Conservation (phyloP, 1,139 yeast genomes). For the Pichia sp. region DNA sequence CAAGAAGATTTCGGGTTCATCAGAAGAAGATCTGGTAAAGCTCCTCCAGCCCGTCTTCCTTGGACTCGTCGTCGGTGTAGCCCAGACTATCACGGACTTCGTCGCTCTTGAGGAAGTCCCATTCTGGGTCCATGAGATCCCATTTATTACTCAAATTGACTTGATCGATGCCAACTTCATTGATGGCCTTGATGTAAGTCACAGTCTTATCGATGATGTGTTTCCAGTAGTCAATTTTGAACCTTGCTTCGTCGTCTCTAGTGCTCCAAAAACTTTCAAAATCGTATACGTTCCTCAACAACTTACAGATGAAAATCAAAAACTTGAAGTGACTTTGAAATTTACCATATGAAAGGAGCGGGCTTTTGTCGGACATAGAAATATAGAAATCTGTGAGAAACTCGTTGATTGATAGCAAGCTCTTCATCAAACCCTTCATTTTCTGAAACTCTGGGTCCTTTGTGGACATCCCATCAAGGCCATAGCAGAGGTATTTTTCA, state of each 20-base stretch:
- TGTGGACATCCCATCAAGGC: not conserved
- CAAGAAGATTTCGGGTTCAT: not conserved
- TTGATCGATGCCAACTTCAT: not conserved
- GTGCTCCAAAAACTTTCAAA: not conserved
- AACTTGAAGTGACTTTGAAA: constrained; percentile 19
- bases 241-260: not conserved
- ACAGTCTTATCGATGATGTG: constrained; percentile 9
- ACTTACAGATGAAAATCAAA: constrained; percentile 19
- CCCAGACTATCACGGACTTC: not conserved
- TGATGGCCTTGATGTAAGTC: not conserved
- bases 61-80: not conserved
- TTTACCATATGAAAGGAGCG: constrained; percentile 14
- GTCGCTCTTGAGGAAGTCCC: constrained; percentile 8
- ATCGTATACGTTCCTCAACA: constrained; percentile 16
- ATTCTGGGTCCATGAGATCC: not conserved
- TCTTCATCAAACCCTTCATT: constrained; percentile 4
- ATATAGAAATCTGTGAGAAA: constrained; percentile 18
- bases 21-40: constrained; percentile 7
- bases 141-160: not conserved
- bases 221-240: constrained; percentile 12
- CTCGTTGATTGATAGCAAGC: constrained; percentile 14
- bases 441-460: constrained; percentile 1
- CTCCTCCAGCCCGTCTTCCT: constrained; percentile 1
- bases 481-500: constrained; percentile 6
- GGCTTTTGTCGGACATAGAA: constrained; percentile 6